Conservation (phyloP, 805 yeast species). For the Wickerhamiella siamensis region DNA sequence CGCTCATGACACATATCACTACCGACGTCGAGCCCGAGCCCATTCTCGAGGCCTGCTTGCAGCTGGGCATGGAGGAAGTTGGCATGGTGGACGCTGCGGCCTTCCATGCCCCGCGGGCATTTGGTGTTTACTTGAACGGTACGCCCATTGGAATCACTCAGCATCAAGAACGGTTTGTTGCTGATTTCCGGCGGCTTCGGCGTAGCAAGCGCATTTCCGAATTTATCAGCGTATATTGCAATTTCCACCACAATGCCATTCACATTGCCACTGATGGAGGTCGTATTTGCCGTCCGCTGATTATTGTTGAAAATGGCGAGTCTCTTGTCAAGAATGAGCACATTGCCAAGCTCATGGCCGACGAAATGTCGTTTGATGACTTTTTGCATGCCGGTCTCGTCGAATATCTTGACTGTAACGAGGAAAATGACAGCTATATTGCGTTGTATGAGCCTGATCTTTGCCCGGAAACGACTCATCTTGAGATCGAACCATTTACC, state of each 20-base stretch:
- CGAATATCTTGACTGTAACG: conserved; percentile 92
- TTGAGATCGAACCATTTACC: conserved; percentile 92
- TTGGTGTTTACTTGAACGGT: conserved; percentile 85
- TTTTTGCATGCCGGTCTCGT: conserved; percentile 75
- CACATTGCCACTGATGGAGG: conserved; percentile 99
- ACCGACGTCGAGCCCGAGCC: conserved; percentile 96
- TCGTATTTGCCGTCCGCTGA: conserved; percentile 90
- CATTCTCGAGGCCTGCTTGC: conserved; percentile 55
- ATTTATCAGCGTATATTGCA: conserved; percentile 80
- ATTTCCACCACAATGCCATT: conserved; percentile 80
- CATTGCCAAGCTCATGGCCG: conserved; percentile 44
- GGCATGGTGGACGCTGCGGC: conserved; percentile 68
- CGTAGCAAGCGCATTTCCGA: conserved; percentile 76
- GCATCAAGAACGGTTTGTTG: conserved; percentile 71
- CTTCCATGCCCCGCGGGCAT: conserved; percentile 61
- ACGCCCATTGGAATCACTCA: conserved; percentile 82
- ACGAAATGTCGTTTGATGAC: conserved; percentile 80
- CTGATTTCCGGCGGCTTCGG: conserved; percentile 63
- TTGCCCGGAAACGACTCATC: conserved; percentile 52
- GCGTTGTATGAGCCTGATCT: conserved; percentile 73
- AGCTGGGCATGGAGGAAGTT: conserved; percentile 83
- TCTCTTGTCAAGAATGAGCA: conserved; percentile 64
- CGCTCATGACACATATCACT: conserved; percentile 96
- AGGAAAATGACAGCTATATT: conserved; percentile 86
- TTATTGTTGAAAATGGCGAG: conserved; percentile 61